Evolutionary conservation across 495 filamentous ascomycete species (phyloP).

Genomic region (Neurospora sp.): DNA sequence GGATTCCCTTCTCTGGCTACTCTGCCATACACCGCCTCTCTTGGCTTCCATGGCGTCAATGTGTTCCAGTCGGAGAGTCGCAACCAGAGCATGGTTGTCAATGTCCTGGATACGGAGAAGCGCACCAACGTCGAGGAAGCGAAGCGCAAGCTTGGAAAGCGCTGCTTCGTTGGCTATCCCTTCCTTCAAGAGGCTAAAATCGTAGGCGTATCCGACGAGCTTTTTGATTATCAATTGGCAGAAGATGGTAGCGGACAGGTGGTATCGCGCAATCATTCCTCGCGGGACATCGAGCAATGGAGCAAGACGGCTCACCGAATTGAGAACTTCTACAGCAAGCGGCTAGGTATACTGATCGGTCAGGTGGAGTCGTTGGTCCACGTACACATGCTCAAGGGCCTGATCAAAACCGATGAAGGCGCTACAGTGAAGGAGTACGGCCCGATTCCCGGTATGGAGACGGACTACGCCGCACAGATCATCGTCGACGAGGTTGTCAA

Average conservation of each 20-base stretch:
- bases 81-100: slow-evolving; percentile 94
- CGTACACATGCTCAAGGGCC: slow-evolving; percentile 84
- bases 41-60: slow-evolving; percentile 85
- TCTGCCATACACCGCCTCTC: slow-evolving; percentile 63
- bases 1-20: slow-evolving; percentile 87
- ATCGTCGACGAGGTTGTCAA: slow-evolving; percentile 85
- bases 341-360: slow-evolving; percentile 80
- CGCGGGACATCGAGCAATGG: slow-evolving; percentile 73
- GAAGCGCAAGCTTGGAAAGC: slow-evolving; percentile 69
- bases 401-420: slow-evolving; percentile 83
- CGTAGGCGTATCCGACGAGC: slow-evolving; percentile 78
- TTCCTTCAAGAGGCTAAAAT: slow-evolving; percentile 93
- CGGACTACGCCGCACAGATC: slow-evolving; percentile 81
- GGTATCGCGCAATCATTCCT: slow-evolving; percentile 57
- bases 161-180: slow-evolving; percentile 88
- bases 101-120: slow-evolving; percentile 61
- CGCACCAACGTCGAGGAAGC: slow-evolving; percentile 61
- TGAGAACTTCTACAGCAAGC: slow-evolving; percentile 78
- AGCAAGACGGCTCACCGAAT: slow-evolving; percentile 74
- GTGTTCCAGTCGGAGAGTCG: slow-evolving; percentile 97
- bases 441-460: slow-evolving; percentile 78
- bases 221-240: slow-evolving; percentile 73
- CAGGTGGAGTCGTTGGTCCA: slow-evolving; percentile 80
- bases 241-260: slow-evolving; percentile 50
- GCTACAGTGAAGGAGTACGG: slow-evolving; percentile 91